Percentiles rank a stretch among this genome's conserved stretches.
Evolutionary conservation across 2,329 filamentous ascomycete species (phyloP).

Genomic region (Pseudogymnoascus sp.): DNA sequence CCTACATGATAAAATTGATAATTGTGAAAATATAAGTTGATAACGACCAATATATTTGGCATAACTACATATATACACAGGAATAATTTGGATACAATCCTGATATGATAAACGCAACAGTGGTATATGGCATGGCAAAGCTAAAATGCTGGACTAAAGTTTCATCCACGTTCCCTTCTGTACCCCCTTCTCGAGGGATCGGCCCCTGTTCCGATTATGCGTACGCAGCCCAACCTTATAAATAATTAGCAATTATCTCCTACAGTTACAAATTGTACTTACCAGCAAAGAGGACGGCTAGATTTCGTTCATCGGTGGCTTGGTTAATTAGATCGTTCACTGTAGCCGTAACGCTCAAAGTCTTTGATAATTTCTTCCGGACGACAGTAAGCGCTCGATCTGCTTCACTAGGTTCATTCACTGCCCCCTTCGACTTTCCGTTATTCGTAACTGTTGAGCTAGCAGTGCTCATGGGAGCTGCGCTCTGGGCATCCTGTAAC

Average conservation of each 20-base stretch:
- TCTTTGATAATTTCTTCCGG: slow-evolving; percentile 91
- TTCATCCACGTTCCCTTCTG: neutral
- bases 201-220: slow-evolving; percentile 23
- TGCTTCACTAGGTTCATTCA: slow-evolving; percentile 66
- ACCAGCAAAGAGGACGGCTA: slow-evolving; percentile 78
- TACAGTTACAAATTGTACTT: slow-evolving; percentile 11
- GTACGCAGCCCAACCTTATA: slow-evolving; percentile 45
- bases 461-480: slow-evolving; percentile 22
- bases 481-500: slow-evolving; percentile 54
- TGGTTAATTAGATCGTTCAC: slow-evolving; percentile 97
- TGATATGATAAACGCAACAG: neutral
- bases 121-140: slow-evolving; percentile 8
- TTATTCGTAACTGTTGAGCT: slow-evolving; percentile 23
- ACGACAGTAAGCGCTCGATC: slow-evolving; percentile 88
- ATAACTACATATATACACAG: neutral
- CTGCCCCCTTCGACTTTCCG: slow-evolving; percentile 33
- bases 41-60: neutral
- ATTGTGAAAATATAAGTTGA: neutral
- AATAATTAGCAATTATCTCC: slow-evolving; percentile 12
- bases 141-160: neutral
- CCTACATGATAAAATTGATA: neutral
- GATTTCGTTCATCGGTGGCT: slow-evolving; percentile 83
- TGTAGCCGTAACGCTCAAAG: slow-evolving; percentile 84
- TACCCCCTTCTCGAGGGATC: neutral
- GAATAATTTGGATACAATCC: neutral